A percentile compares a stretch with the other conserved stretches of the same genome.
phyloP scores from a whole-genome alignment of 495 filamentous ascomycete genomes.

The Podospora didyma region DNA sequence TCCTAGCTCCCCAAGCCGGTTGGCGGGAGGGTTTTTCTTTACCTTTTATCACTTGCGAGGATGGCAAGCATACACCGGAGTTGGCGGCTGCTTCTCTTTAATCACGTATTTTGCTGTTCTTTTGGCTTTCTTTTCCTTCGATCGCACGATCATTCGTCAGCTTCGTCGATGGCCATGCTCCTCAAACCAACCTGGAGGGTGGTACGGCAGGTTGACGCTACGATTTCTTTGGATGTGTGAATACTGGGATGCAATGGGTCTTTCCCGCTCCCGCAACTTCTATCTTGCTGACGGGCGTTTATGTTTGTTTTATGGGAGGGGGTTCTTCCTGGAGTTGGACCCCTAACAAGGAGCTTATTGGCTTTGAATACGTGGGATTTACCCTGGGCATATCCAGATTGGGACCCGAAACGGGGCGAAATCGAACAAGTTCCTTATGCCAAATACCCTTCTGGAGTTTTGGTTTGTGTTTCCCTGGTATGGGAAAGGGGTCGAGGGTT shows the following conservation, averaged over 20 bases:
- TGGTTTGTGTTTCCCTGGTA: not conserved
- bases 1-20: not conserved
- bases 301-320: not conserved
- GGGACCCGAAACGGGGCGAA: slow-evolving; percentile 1
- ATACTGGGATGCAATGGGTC: not conserved
- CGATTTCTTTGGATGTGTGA: slow-evolving; percentile 5
- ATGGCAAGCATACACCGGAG: slow-evolving; percentile 3
- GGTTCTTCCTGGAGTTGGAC: not conserved
- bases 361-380: slow-evolving; percentile 1
- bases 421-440: slow-evolving; percentile 3
- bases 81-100: not conserved
- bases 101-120: not conserved
- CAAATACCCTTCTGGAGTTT: slow-evolving; percentile 15
- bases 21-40: slow-evolving; percentile 1
- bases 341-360: not conserved
- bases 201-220: not conserved
- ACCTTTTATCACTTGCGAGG: not conserved
- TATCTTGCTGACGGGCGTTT: not conserved
- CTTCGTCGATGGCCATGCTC: too few relatives aligned
- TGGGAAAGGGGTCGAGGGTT: not conserved
- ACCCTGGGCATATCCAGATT: slow-evolving; percentile 4
- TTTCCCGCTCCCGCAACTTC: not conserved
- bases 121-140: not conserved
- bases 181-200: too few relatives aligned
- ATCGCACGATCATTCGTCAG: not conserved